These are phyloP conservation scores for Taphrina sp. DNA, from an alignment of 1,139 yeast species.

Conservation along the genomic window DNA sequence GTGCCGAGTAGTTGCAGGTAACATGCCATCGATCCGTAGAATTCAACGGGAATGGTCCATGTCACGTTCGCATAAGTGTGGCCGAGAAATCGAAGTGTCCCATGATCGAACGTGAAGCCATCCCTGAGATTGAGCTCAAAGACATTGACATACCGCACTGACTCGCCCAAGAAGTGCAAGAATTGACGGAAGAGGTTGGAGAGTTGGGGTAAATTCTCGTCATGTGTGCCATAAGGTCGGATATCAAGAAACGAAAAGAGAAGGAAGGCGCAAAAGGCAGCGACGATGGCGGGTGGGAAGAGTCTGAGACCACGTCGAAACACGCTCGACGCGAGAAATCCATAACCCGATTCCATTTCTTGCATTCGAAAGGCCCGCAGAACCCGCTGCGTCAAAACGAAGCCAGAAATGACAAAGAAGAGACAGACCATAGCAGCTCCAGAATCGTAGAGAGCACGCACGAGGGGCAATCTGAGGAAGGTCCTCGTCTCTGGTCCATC, in stretches of 20 bases:
- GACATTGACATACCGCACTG: conserved; percentile 1
- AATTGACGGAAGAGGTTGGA: conserved; percentile 1
- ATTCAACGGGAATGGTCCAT: conserved; percentile 20
- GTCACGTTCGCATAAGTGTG: conserved; percentile 13
- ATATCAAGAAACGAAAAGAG: conserved; percentile 7
- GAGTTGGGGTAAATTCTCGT: conserved; percentile 1
- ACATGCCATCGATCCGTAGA: conserved; percentile 8
- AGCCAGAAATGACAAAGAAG: conserved; percentile 25
- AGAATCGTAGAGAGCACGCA: conserved; percentile 2
- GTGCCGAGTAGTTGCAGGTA: conserved; percentile 11
- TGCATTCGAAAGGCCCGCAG: conserved; percentile 5
- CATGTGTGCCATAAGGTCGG: no score
- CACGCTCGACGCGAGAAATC: not conserved
- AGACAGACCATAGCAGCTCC: conserved; percentile 22
- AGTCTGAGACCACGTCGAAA: conserved; percentile 21
- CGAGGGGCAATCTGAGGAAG: conserved; percentile 2
- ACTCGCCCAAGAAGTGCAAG: conserved; percentile 4
- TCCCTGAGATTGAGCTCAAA: not conserved
- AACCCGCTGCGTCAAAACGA: conserved; percentile 17
- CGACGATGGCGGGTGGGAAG: conserved; percentile 16
- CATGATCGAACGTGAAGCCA: not conserved
- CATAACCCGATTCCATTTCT: not conserved
- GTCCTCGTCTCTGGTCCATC: not conserved
- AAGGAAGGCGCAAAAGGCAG: conserved; percentile 1
- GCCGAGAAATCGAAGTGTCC: no score